Evolutionary conservation across 1,284 basidiomycete genomes (phyloP).

Genomic region (Puccinia polysora): DNA sequence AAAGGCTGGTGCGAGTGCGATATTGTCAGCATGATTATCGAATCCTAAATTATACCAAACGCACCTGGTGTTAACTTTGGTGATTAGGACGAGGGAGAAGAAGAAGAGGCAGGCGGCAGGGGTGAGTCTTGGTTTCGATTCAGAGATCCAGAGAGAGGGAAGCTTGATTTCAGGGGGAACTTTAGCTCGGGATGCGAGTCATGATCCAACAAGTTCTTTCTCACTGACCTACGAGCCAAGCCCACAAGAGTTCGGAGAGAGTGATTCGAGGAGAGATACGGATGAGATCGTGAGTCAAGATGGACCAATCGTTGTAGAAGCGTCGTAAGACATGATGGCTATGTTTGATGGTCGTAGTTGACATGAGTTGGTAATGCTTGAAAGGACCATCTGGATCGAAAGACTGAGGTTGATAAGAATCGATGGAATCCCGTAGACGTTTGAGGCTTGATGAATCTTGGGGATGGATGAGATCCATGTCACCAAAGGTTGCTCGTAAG

Average conservation of each 20-base stretch:
- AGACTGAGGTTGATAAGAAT: neutral
- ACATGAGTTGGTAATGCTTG: conserved; percentile 5
- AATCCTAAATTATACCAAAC: conserved; percentile 47
- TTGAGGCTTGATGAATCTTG: neutral
- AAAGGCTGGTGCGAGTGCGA: conserved; percentile 48
- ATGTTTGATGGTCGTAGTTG: neutral
- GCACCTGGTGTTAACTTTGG: conserved; percentile 49
- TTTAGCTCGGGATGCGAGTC: neutral
- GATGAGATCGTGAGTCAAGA: neutral
- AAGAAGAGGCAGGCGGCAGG: neutral
- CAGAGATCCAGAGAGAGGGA: neutral
- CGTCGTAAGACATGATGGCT: conserved; percentile 5
- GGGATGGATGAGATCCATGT: neutral
- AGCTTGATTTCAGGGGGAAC: neutral
- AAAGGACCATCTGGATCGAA: neutral
- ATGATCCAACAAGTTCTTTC: no score
- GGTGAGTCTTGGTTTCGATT: neutral
- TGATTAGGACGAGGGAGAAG: neutral
- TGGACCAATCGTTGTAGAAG: conserved; percentile 29
- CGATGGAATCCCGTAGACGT: neutral
- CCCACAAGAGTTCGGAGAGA: conserved; percentile 14
- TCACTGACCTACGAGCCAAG: conserved; percentile 20
- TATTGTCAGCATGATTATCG: conserved; percentile 45
- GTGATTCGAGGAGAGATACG: neutral
- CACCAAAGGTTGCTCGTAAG: neutral